These are phyloP conservation scores for Cornus kousa DNA, from an alignment of 148 eudicot genomes.

Conservation along the genomic window DNA sequence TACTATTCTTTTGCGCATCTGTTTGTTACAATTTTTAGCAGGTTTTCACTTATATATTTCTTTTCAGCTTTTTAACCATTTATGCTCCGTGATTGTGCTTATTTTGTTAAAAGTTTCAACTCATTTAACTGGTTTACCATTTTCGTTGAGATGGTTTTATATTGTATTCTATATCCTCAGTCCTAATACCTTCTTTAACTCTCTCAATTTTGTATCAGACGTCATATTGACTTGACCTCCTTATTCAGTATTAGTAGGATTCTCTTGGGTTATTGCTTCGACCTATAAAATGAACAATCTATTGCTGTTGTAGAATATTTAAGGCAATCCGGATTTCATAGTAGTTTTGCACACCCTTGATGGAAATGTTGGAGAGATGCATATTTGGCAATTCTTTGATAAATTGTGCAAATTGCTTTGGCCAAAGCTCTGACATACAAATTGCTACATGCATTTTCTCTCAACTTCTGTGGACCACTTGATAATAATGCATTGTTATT, in stretches of 20 bases:
- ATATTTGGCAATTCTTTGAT: not conserved
- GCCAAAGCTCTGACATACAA: not conserved
- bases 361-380: not conserved
- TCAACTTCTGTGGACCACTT: not conserved
- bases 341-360: not conserved
- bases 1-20: not conserved
- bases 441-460: not conserved
- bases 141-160: not conserved
- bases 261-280: not conserved
- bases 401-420: not conserved
- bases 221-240: not conserved
- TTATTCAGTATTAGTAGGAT: not conserved
- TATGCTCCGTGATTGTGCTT: not conserved
- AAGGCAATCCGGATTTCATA: too few species aligned
- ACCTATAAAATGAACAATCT: too few species aligned
- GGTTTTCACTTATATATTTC: not conserved
- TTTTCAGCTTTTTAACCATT: not conserved
- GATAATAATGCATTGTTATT: not conserved
- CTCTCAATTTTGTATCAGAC: not conserved
- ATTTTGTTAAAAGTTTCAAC: not conserved
- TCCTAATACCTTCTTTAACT: not conserved
- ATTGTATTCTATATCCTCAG: not conserved
- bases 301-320: not conserved
- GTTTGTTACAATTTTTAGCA: not conserved
- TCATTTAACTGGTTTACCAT: not conserved